These are phyloP conservation scores for Durusdinium trenchii DNA, from an alignment of 73 alveolate species.

Conservation along the genomic window DNA sequence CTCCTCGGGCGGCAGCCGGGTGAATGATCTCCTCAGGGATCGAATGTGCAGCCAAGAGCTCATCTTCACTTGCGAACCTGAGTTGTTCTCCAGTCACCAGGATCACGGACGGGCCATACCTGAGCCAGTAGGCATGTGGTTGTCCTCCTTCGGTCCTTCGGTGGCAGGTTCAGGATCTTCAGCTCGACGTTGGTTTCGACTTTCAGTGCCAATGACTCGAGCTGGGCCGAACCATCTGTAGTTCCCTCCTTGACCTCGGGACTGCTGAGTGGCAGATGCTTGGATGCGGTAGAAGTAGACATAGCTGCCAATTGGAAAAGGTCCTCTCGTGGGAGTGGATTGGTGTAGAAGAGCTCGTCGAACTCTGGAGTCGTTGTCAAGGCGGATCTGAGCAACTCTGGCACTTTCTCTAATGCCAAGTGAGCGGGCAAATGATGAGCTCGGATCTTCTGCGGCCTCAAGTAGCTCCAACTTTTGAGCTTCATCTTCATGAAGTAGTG, in stretches of 20 bases:
- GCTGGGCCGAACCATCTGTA: background rate
- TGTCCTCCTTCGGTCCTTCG: background rate
- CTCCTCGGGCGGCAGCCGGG: background rate
- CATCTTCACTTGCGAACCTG: background rate
- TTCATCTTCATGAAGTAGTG: background rate
- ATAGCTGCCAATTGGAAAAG: background rate
- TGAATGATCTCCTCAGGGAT: background rate
- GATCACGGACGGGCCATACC: background rate
- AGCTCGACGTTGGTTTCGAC: background rate
- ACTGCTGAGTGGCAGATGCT: background rate
- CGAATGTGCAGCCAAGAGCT: background rate
- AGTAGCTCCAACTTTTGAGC: background rate
- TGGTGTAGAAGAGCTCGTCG: background rate
- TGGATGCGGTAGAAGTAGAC: slow-evolving; percentile 9
- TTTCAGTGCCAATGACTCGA: too few species aligned
- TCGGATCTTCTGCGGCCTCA: background rate
- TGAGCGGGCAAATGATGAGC: background rate
- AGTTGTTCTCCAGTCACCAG: slow-evolving; percentile 12
- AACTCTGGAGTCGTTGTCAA: background rate
- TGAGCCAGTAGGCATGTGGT: background rate
- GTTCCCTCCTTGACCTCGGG: background rate
- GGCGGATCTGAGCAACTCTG: background rate
- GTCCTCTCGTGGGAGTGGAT: too few species aligned
- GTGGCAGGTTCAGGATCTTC: background rate
- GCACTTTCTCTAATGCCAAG: background rate